Evolutionary conservation across 1,139 yeast genomes (phyloP), one percentile per base, ranked within the genome.

Genomic region (Zygosaccharomyces pseudobailii): DNA sequence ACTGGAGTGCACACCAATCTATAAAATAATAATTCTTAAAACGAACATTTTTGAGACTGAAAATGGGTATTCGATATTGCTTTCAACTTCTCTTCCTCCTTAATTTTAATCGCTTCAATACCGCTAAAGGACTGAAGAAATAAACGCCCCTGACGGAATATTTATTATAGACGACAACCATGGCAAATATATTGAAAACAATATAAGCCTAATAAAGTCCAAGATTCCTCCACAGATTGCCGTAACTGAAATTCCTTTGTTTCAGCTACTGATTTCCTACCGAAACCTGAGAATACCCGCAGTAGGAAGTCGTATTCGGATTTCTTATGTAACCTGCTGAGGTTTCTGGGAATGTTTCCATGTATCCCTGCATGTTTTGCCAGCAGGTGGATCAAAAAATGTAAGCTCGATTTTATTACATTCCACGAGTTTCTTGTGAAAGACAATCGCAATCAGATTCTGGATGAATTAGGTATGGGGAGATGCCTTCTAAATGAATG

Each of bases 401-500:
- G 75, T 69, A 48, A 75, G 68, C 59, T 86, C 95, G 36, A 67
- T 66, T 2, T 59, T 54, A 3, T 71, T 61, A 64, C 95, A 86
- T 13, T 56, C 58, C 10, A 85, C 83, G 6, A 71, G 66, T 45
- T 83, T 75, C 17, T 76, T 72, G 50, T 83, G 85, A 28, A 83
- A 65, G 49, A 82, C 51, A 7, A 72, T 52, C 20, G 78, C 66
- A 40, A 82, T 71, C 59, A 83, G 67, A 36, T 81, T 82, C 46
- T 80, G 81, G 45, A 84, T 75, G 55, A 80, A 71, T 58, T 84
- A 85, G 0, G 88, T 82, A 66, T 79, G 77, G 22, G 92, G 92
- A 5, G 86, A 79, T 2, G 76, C 76, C 59, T 82, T 78, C 69
- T 82, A 79, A 87, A 85, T 82, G 71, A 85, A 87, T 1, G 71